Conservation (phyloP, 805 yeast species). For the Blastobotrys chiropterorum region DNA sequence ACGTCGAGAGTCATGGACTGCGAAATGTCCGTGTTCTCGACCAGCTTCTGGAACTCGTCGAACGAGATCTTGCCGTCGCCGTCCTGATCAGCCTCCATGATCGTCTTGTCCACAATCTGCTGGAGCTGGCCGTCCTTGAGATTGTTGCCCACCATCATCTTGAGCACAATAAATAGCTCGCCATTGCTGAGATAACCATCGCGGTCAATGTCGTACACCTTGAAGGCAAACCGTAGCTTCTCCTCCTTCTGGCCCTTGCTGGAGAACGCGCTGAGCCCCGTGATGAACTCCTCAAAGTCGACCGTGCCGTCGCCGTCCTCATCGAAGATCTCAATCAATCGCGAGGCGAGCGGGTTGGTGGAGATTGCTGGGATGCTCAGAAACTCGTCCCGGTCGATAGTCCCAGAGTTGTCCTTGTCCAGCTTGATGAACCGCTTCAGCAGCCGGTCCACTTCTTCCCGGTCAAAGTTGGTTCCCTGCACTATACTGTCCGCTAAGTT, state of each 20-base stretch:
- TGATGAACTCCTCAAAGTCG: slow-evolving; percentile 91
- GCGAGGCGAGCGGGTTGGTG: slow-evolving; percentile 78
- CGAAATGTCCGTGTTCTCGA: slow-evolving; percentile 33
- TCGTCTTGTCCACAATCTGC: slow-evolving; percentile 94
- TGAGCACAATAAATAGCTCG: slow-evolving; percentile 82
- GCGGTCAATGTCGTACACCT: slow-evolving; percentile 89
- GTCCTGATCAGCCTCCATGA: slow-evolving; percentile 84
- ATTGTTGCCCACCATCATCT: slow-evolving; percentile 95
- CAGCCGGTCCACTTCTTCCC: slow-evolving; percentile 85
- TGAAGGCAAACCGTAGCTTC: slow-evolving; percentile 82
- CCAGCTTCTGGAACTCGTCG: slow-evolving; percentile 66
- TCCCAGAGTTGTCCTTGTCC: slow-evolving; percentile 88
- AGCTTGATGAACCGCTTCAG: slow-evolving; percentile 91
- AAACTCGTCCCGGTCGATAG: slow-evolving; percentile 86
- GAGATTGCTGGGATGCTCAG: slow-evolving; percentile 89
- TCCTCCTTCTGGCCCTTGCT: slow-evolving; percentile 75
- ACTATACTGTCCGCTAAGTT: slow-evolving; percentile 16
- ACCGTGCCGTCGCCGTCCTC: slow-evolving; percentile 88
- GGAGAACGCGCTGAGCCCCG: slow-evolving; percentile 81
- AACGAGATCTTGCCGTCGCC: slow-evolving; percentile 83
- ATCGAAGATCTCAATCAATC: slow-evolving; percentile 93
- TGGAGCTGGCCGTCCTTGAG: slow-evolving; percentile 82
- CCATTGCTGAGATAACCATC: slow-evolving; percentile 96
- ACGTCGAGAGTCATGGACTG: slow-evolving; percentile 31
- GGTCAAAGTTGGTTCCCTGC: slow-evolving; percentile 43